Evolutionary conservation across 495 filamentous ascomycete genomes (phyloP), one percentile per base, ranked within the genome.

Genomic region (Melanomma pulvis-pyrius): DNA sequence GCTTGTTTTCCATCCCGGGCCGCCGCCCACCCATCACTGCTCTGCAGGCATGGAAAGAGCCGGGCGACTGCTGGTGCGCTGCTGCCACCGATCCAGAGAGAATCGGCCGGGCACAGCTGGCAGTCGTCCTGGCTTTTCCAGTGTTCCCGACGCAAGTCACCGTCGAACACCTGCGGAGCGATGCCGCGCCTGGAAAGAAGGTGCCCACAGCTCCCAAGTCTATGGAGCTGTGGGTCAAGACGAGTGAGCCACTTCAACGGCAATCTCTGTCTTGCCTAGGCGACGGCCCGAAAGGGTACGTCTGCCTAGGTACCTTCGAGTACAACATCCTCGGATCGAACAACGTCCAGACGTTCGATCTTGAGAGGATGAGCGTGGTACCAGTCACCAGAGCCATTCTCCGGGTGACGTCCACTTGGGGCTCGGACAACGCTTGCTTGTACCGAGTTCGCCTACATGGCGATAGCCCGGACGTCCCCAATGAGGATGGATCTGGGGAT

Each of bases 61-160:
- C 84, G 21, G 86, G 85, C 30, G 83, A 90, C 46, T 90, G 87
- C 74, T 91, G 85, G 85, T 89, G 88, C 75, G 80, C 81, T 39
- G 83, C 77, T 22, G 75, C 73, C 41, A 68, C 49, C 49, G 8
- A 15, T 2, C 51, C 61, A 17, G 41, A 26, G 44, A 49, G 29
- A n/a, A 46, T 47, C 24, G 72, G 74, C 53, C 50, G 73, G 17
- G 77, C 80, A 26, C 73, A 79, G 64, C 63, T 91, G 13, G 74
- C 74, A 21, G 79, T 90, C 53, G 56, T 77, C 32, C 75, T 83
- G 24, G 72, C 76, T 30, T 71, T 75, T 32, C 30, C 65, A 4
- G 79, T 90, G 57, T 80, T 82, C 65, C 84, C 87, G 2, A 79
- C 80, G 29, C 70, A 83, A 53, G 61, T 90, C 24, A 82, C 86